phyloP scores from a whole-genome alignment of 441 rosid genomes.

The Syzygium malaccense region DNA sequence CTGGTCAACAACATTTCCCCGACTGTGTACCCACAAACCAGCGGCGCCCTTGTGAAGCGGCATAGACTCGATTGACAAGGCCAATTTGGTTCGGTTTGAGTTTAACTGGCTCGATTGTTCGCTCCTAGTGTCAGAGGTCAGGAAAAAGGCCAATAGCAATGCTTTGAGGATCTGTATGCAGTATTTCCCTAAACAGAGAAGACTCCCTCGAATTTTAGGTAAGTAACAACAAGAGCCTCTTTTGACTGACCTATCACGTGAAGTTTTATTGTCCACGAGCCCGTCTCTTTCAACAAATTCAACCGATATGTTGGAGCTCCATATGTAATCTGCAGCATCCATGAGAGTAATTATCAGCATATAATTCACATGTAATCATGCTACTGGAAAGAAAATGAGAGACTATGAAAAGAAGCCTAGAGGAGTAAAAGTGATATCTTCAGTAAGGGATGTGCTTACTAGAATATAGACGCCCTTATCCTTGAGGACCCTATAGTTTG shows the following conservation, averaged over 20 bases:
- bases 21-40: not conserved
- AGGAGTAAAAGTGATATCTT: not conserved
- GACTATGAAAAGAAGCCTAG: not conserved
- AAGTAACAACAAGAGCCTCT: not conserved
- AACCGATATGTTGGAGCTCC: constrained; percentile 77
- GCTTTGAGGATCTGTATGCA: not conserved
- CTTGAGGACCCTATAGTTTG: constrained; percentile 95
- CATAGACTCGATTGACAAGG: not conserved
- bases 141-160: not conserved
- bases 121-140: not conserved
- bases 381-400: not conserved
- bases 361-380: not conserved
- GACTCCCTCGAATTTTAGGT: not conserved
- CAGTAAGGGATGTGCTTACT: constrained; percentile 26
- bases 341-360: constrained; percentile 2
- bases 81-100: not conserved
- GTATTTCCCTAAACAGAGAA: not conserved
- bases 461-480: constrained; percentile 78
- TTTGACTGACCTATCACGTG: constrained; percentile 63
- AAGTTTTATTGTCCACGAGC: constrained; percentile 55
- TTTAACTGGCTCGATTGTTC: not conserved
- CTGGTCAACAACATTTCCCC: not conserved
- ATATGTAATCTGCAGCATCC: constrained; percentile 58
- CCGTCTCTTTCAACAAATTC: constrained; percentile 40
- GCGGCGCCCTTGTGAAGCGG: not conserved